Evolutionary conservation across 768 basidiomycete genomes (phyloP).

Genomic region (Candolleomyces efflorescens): DNA sequence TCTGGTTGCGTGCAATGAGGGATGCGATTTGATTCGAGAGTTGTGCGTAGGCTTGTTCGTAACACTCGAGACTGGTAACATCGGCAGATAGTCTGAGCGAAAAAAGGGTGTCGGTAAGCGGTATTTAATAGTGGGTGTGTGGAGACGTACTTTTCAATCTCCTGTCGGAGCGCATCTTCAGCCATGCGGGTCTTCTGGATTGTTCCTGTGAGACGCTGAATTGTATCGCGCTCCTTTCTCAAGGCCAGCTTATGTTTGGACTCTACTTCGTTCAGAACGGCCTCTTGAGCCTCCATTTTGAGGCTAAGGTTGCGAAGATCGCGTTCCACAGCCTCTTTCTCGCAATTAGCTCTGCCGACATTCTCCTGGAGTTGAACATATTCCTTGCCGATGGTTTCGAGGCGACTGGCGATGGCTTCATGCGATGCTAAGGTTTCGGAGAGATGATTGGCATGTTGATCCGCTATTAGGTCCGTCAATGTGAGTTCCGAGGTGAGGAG

Average conservation of each 20-base stretch:
- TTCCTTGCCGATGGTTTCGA: slow-evolving; percentile 38
- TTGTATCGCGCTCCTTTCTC: slow-evolving; percentile 43
- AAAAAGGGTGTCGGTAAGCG: slow-evolving; percentile 1
- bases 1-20: slow-evolving; percentile 63
- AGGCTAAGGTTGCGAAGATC: slow-evolving; percentile 11
- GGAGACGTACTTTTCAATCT: slow-evolving; percentile 54
- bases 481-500: slow-evolving; percentile 24
- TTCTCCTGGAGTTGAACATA: slow-evolving; percentile 27
- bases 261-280: slow-evolving; percentile 23
- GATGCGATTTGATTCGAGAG: slow-evolving; percentile 60
- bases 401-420: slow-evolving; percentile 36
- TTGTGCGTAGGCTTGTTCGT: slow-evolving; percentile 66
- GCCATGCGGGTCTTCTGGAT: slow-evolving; percentile 56
- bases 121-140: not conserved
- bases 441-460: slow-evolving; percentile 33
- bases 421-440: slow-evolving; percentile 35
- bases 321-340: slow-evolving; percentile 13
- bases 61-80: slow-evolving; percentile 56
- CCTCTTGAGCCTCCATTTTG: slow-evolving; percentile 14
- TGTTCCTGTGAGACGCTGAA: slow-evolving; percentile 44
- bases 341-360: slow-evolving; percentile 15
- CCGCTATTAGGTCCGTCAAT: slow-evolving; percentile 22
- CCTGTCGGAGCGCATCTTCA: slow-evolving; percentile 64
- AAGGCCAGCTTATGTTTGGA: slow-evolving; percentile 31
- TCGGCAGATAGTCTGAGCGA: slow-evolving; percentile 39